These are phyloP conservation scores for Leccinum olivaceopallidum DNA, from an alignment of 768 basidiomycete genomes.

Conservation along the genomic window DNA sequence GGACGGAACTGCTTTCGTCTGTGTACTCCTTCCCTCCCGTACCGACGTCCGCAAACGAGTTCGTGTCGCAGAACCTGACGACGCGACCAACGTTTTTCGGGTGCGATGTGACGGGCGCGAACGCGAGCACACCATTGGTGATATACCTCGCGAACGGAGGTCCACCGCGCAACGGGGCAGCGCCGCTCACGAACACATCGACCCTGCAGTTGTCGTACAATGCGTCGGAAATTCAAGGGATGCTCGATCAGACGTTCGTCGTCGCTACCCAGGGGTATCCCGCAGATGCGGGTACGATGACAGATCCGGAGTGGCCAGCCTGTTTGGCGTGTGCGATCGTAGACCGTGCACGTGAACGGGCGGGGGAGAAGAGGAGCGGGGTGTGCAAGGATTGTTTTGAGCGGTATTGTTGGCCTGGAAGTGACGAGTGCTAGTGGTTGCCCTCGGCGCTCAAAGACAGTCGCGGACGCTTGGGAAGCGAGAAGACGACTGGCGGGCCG, in stretches of 20 bases:
- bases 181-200: conserved; percentile 43
- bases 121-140: conserved; percentile 40
- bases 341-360: conserved; percentile 41
- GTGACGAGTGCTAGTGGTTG: background rate
- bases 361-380: conserved; percentile 28
- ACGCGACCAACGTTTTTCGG: conserved; percentile 48
- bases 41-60: conserved; percentile 28
- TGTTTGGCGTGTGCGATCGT: conserved; percentile 54
- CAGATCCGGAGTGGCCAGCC: conserved; percentile 45
- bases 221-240: conserved; percentile 38
- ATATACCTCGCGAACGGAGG: conserved; percentile 63
- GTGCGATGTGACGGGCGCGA: conserved; percentile 33
- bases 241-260: conserved; percentile 47
- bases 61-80: conserved; percentile 38
- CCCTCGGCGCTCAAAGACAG: background rate
- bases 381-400: conserved; percentile 32
- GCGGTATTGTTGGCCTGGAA: conserved; percentile 35
- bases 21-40: conserved; percentile 36
- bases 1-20: conserved; percentile 35
- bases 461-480: background rate
- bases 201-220: conserved; percentile 42
- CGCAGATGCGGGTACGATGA: conserved; percentile 23
- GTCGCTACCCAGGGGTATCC: conserved; percentile 46
- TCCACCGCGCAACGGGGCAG: conserved; percentile 38
- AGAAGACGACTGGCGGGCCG: background rate